Percentiles rank a stretch among this genome's conserved stretches.
Conservation (phyloP, 2,329 filamentous ascomycete genomes). For the Talaromyces sp. region DNA sequence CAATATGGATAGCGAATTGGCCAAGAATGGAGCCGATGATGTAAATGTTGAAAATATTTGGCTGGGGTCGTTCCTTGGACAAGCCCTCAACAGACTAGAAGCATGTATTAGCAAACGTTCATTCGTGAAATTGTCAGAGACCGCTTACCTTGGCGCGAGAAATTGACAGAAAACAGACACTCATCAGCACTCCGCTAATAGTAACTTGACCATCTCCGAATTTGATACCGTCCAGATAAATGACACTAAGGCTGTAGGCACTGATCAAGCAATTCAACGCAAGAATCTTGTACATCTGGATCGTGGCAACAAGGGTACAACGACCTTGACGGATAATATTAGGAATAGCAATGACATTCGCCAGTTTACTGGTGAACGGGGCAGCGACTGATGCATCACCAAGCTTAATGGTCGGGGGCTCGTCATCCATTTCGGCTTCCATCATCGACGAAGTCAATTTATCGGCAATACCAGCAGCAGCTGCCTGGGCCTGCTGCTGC, state of each 20-base stretch:
- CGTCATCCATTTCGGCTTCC: constrained; percentile 83
- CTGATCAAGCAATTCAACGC: constrained; percentile 97
- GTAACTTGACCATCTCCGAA: constrained; percentile 98
- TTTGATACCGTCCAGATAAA: constrained; percentile 98
- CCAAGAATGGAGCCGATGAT: constrained; percentile 97
- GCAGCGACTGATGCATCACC: constrained; percentile 96
- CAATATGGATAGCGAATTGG: constrained; percentile 94
- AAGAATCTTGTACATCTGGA: constrained; percentile 99
- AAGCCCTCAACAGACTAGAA: constrained; percentile 77
- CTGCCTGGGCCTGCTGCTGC: constrained; percentile 58
- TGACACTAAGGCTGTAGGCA: constrained; percentile 91
- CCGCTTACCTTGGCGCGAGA: constrained; percentile 75
- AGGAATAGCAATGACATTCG: constrained; percentile 92
- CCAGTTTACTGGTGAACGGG: constrained; percentile 94
- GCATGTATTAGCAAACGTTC: constrained; percentile 11
- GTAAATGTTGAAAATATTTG: constrained; percentile 98
- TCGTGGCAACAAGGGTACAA: constrained; percentile 95
- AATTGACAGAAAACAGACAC: constrained; percentile 96
- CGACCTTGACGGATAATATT: constrained; percentile 98
- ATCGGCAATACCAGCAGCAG: constrained; percentile 76
- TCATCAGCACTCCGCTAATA: constrained; percentile 99
- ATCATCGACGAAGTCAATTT: constrained; percentile 83
- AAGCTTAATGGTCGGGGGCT: constrained; percentile 93
- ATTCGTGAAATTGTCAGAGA: background rate
- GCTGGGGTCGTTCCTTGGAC: constrained; percentile 94